These are phyloP conservation scores for Coriaria nepalensis DNA, from an alignment of 306 rosid species.

Conservation along the genomic window DNA sequence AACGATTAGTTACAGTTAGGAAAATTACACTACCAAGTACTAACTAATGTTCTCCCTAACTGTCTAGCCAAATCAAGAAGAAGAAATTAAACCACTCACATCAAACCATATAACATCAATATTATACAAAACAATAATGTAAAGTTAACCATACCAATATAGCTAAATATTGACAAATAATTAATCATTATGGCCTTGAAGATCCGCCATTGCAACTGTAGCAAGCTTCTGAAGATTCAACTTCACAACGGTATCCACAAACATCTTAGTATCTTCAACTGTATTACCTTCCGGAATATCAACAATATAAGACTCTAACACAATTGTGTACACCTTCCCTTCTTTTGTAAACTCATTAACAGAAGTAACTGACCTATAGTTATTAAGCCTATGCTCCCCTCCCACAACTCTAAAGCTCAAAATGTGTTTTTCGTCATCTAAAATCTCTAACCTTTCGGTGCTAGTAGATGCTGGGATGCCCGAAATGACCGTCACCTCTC, in stretches of 20 bases:
- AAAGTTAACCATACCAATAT: no score
- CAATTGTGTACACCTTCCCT: not conserved
- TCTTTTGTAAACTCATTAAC: conserved; percentile 2
- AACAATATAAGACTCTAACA: conserved; percentile 3
- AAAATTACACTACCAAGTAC: no score
- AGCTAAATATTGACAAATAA: no score
- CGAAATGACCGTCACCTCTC: conserved; percentile 1
- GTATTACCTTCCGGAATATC: conserved; percentile 1
- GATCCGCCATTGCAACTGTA: not conserved
- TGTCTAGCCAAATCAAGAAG: no score
- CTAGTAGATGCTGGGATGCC: conserved; percentile 5
- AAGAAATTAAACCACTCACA: no score
- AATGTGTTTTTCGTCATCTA: not conserved
- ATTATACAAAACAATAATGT: no score
- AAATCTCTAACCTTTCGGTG: conserved; percentile 4
- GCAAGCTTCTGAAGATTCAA: conserved; percentile 7
- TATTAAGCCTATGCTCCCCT: conserved; percentile 1
- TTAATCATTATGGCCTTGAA: not conserved
- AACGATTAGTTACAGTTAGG: no score
- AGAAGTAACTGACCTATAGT: conserved; percentile 3
- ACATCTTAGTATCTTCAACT: conserved; percentile 1
- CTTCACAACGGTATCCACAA: conserved; percentile 7
- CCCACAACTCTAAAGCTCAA: conserved; percentile 8
- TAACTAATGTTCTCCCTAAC: no score
- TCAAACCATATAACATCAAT: no score